phyloP scores from a whole-genome alignment of 2,329 filamentous ascomycete species.

The Teratosphaeria zuluensis region DNA sequence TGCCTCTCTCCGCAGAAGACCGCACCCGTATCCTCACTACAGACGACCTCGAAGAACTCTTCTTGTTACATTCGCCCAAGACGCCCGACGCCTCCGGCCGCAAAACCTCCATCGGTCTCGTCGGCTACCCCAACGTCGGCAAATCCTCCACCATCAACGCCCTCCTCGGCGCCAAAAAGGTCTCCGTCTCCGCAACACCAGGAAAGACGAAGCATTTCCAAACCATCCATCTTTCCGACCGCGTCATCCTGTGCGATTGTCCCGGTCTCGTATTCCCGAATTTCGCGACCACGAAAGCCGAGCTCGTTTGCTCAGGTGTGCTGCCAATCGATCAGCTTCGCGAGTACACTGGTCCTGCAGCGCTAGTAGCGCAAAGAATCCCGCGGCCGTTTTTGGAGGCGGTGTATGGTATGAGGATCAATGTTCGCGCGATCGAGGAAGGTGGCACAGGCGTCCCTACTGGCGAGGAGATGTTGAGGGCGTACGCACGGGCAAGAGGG shows the following conservation, averaged over 20 bases:
- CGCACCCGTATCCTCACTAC: conserved; percentile 72
- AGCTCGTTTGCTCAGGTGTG: conserved; percentile 89
- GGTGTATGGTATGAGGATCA: conserved; percentile 85
- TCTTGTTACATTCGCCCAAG: conserved; percentile 62
- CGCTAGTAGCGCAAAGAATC: conserved; percentile 73
- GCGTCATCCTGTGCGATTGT: conserved; percentile 90
- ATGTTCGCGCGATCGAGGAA: conserved; percentile 72
- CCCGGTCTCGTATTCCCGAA: conserved; percentile 98
- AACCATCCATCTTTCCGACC: conserved; percentile 85
- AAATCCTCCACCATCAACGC: conserved; percentile 99
- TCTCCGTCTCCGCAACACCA: conserved; percentile 92
- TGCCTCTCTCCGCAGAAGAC: conserved; percentile 31
- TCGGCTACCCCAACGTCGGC: conserved; percentile 97
- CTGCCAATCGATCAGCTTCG: conserved; percentile 93
- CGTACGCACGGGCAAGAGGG: conserved; percentile 81
- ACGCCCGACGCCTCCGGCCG: conserved; percentile 40
- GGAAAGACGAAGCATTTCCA: conserved; percentile 99
- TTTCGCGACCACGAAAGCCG: conserved; percentile 91
- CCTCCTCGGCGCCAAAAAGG: conserved; percentile 95
- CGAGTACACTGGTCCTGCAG: conserved; percentile 80
- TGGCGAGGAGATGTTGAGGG: conserved; percentile 70
- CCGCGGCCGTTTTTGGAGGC: conserved; percentile 84
- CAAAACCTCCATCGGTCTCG: conserved; percentile 83
- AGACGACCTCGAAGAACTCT: conserved; percentile 82
- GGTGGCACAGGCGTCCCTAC: conserved; percentile 83